Conservation (phyloP, 83 land plant genomes). For the Isoetes engelmannii region DNA sequence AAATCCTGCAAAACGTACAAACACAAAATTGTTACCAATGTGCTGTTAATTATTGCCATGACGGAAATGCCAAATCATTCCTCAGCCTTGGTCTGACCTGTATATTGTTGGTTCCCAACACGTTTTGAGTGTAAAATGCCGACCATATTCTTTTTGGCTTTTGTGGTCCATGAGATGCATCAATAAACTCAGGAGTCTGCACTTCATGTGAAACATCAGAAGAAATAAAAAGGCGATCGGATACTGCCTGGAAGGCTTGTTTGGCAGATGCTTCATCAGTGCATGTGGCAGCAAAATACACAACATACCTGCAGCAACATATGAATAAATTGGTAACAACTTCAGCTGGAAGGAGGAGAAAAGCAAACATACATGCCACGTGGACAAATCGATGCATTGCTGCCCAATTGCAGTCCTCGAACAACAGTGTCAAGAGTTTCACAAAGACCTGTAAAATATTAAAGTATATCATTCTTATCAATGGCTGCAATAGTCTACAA, state of each 20-base stretch:
- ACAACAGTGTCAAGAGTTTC: constrained; percentile 41
- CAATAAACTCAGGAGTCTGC: too few relatives aligned
- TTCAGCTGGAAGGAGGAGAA: not conserved
- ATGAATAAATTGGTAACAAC: not conserved
- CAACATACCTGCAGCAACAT: not conserved
- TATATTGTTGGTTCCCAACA: not conserved
- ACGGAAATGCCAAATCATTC: not conserved
- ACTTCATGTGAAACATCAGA: not conserved
- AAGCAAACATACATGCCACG: constrained; percentile 55
- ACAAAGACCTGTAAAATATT: constrained; percentile 44
- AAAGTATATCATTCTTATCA: constrained; percentile 7
- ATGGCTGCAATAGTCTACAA: not conserved
- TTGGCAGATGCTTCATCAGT: not conserved
- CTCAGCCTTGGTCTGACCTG: too few relatives aligned
- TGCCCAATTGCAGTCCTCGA: constrained; percentile 70
- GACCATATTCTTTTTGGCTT: not conserved
- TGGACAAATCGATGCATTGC: constrained; percentile 62
- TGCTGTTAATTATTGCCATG: not conserved
- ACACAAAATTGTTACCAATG: not conserved
- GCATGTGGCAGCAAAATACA: not conserved
- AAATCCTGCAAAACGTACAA: not conserved
- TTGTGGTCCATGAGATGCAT: too few relatives aligned
- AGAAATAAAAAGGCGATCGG: not conserved
- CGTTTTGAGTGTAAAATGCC: not conserved
- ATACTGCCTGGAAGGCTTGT: not conserved